A percentile compares a stretch with the other conserved stretches of the same genome.
Evolutionary conservation across 352 stramenopile species (phyloP).

Genomic region (Pythium brachiatum): DNA sequence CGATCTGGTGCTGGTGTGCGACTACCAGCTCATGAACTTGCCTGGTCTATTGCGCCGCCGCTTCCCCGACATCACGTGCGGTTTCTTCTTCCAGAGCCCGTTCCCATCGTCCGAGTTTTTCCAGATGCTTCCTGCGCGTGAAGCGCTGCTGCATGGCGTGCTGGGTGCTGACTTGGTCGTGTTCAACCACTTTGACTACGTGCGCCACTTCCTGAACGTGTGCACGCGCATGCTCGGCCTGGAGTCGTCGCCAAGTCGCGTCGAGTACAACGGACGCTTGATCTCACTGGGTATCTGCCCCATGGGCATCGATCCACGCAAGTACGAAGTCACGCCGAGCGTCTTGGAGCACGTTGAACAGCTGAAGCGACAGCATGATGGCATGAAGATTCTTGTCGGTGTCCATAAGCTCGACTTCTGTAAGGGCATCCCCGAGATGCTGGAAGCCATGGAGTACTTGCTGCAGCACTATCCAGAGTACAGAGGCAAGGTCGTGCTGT

Average conservation of each 20-base stretch:
- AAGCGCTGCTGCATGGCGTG: slow-evolving; percentile 77
- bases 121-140: slow-evolving; percentile 81
- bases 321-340: slow-evolving; percentile 69
- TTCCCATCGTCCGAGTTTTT: slow-evolving; percentile 91
- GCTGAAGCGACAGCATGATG: slow-evolving; percentile 54
- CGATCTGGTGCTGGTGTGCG: slow-evolving; percentile 85
- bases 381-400: slow-evolving; percentile 74
- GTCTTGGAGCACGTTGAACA: slow-evolving; percentile 52
- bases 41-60: slow-evolving; percentile 71
- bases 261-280: slow-evolving; percentile 86
- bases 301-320: slow-evolving; percentile 87
- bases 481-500: slow-evolving; percentile 92
- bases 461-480: slow-evolving; percentile 89
- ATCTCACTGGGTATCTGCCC: slow-evolving; percentile 86
- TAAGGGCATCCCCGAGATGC: slow-evolving; percentile 88
- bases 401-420: slow-evolving; percentile 81
- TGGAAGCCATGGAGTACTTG: slow-evolving; percentile 88
- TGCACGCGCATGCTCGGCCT: slow-evolving; percentile 86
- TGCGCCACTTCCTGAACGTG: slow-evolving; percentile 83
- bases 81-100: slow-evolving; percentile 89
- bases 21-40: slow-evolving; percentile 89
- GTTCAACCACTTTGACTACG: slow-evolving; percentile 91
- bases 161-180: slow-evolving; percentile 83
- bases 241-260: slow-evolving; percentile 79
- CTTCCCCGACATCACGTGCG: slow-evolving; percentile 76